Evolutionary conservation across 129 eudicot genomes (phyloP), one percentile per base, ranked within the genome.

Genomic region (Deinandra increscens): DNA sequence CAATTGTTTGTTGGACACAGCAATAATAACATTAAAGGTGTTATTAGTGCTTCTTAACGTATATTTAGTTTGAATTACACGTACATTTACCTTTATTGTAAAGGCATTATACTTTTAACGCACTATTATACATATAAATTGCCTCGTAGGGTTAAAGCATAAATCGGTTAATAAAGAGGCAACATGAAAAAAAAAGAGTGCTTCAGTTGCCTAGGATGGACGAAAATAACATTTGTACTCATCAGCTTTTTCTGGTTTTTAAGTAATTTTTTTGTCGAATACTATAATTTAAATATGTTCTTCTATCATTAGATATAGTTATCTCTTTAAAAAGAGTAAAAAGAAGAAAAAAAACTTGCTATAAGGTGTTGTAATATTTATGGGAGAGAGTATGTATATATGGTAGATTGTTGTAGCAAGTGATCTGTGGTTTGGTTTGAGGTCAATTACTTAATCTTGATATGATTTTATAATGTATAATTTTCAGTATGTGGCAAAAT

Each of bases 1-100:
- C 98, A 88, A 64, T 60, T 92, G 66, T 92, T 88, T 86, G 98
- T 96, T 53, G 98, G 98, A 50, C 95, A 88, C 64, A 92, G 98
- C 82, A 89, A 88, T 19, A 92, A 92, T 68, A 88, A 84, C 62
- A 86, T 92, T 11, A 92, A 92, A 95, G 97, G 87, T 64, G n/a
- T 22, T 71, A 51, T 49, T 58, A 33, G 5, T 33, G 5, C 2
- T 33, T 33, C 5, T 33, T 5, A 33, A 33, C 5, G 5, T 33
- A n/a, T 33, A 33, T 33, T 33, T 33, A 33, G 2, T 33, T 33
- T 33, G 5, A 33, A 33, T 33, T 58, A 45, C 18, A 45, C 14
- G 51, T 18, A 49, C 23, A 2, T 49, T 48, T 14, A 15, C 55
- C 55, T 48, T 48, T 3, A 9, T 48, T 7, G 9, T 6, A 15